Base-by-base conservation (phyloP, 129 eudicot genomes). In the Chrysanthemum seticuspe region DNA sequence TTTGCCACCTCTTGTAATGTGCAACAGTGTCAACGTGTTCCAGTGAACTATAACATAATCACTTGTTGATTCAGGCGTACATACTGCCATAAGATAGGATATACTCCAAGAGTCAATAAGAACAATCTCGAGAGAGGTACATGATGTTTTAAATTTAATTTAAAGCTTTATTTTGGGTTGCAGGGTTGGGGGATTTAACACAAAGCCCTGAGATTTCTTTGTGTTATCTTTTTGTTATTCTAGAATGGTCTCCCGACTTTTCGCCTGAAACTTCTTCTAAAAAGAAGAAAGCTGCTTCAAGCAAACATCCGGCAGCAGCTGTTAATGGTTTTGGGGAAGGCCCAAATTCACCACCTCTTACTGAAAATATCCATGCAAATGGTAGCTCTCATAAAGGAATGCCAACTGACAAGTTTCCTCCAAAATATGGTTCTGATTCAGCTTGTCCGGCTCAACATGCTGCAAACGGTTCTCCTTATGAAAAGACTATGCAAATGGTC, bases 1-100 rank as follows among this genome's bases (percentile, higher is more conserved):
- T 36, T 71, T 57, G 44, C 66, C 40, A 56, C 45, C 36, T 58
- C 63, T 58, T 40, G 76, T 40, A 64, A 58, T 58, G 6, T 36
- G 56, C 56, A 71, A 21, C 67, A 36, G 45, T 36, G 45, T 36
- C 45, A 36, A 34, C 45, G 9, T 36, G 45, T 23, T 50, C 8
- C 18, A n/a, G 25, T 15, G n/a, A 66, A 18, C 31, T 34, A 50
- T 61, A 62, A 12, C 47, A 10, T 58, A 34, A 68, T 15, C 36
- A 25, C 48, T 68, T 65, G 27, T 78, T 83, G 60, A 53, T 70
- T 51, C 74, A 93, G 96, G 98, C 47, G 83, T 18, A 52, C 83
- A 1, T 48, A 89, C 79, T 88, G 97, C 82, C 96, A 94, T 77
- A 86, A 62, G 81, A 90, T 94, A 62, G 99, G 99, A 48, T 94